Base-by-base conservation (phyloP, 257 asterid genomes). In the Capsicum pubescens region DNA sequence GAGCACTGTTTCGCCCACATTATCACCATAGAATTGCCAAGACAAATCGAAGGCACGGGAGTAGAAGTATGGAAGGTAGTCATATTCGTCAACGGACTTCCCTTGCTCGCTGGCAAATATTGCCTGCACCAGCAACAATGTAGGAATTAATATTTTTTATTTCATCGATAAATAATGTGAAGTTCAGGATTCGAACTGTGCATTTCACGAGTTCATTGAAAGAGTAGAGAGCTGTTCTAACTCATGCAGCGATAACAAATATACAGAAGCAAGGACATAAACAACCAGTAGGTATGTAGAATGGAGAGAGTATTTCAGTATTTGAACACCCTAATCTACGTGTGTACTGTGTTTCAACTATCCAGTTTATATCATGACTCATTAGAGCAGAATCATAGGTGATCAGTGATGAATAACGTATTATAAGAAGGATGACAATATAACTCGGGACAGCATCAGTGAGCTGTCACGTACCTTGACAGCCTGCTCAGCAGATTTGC, bases 401-500 rank as follows among this genome's bases (percentile, higher is more conserved):
- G 46, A 26, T 32, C 39, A 77, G 82, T 77, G 32, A 54, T 26
- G 82, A 52, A 32, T 32, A 32, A 54, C 32, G 15, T 4, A 54
- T 54, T 52, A 2, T 54, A 13, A 26, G 26, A 6, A 54, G 64
- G 64, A 77, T 14, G 64, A 32, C 7, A 1, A 77, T 54, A 54
- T 44, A 32, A 52, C 64, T 26, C 3, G 52, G 63, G 26, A 52
- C 42, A 26, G 9, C 14, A 52, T 52, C 63, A 76, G 46, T 61
- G 42, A 67, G 78, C 12, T 4, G 54, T 36, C 32, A 59, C 50
- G 55, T 88, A 95, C 99, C 99, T 94, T 95, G 35, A 92, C 98
- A 84, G 99, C 98, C 78, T 95, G 98, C 90, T 95, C 99, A 79
- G 99, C 99, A 81, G 97, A 95, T 89, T 93, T 94, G 83, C 99